Base-by-base conservation (phyloP, 768 basidiomycete species). In the Polyporus arcularius region DNA sequence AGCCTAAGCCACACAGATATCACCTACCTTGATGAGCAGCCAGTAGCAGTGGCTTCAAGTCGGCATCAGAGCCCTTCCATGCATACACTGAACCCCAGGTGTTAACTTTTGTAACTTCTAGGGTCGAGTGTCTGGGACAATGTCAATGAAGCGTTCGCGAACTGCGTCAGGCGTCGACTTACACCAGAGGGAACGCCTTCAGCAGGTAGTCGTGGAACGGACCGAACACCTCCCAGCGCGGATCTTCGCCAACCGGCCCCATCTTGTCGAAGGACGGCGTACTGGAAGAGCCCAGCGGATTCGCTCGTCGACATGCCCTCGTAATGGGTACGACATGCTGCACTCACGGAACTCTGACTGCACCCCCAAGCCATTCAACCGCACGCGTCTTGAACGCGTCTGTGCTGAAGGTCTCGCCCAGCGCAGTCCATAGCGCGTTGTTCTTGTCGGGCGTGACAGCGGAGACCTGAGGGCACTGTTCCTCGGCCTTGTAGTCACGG, bases 161-260 rank as follows among this genome's bases (percentile, higher is more conserved):
- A 8, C 32, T 4, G 15, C 16, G 10, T 3, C 15, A 7, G 30
- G n/a, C 9, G 35, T 45, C 21, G 32, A 74, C 76, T 43, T 74
- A 90, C 79, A 80, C 83, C 70, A 86, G 76, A 11, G 87, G 84
- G 65, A 90, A 94, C 38, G 88, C 72, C 32, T 69, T 64, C 51
- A 72, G 70, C 21, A 84, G 74, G 64, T 80, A 79, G 11, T 71
- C 70, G 41, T 78, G 76, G 65, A 79, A 77, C 8, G 69, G 70
- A 3, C 38, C 62, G 55, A 80, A 80, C 30, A 66, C 71, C 18
- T 75, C 69, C 78, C 78, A 80, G 15, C 81, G 79, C 4, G 77
- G 73, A 65, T 85, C 84, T 14, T 72, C 71, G 16, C 80, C 83
- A 6, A 83, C 73, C 0, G 76, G 76, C 0, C 67, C 74, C 80